Conservation (phyloP, 2,329 filamentous ascomycete species). For the Onygenales sp. region DNA sequence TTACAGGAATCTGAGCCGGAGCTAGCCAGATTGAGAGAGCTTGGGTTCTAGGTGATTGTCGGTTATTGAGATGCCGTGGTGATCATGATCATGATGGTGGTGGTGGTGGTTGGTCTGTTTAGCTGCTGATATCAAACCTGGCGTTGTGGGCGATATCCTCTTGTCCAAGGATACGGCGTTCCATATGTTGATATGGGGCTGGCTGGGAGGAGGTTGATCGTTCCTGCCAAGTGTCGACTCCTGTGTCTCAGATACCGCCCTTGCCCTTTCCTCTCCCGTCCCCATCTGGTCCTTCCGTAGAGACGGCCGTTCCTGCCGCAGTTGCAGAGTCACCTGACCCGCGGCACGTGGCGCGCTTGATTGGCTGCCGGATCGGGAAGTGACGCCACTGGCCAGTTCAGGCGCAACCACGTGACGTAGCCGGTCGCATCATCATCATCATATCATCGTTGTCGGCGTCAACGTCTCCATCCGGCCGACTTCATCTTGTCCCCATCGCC, state of each 20-base stretch:
- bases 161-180: too few relatives aligned
- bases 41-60: constrained; percentile 7
- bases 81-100: not conserved
- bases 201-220: too few relatives aligned
- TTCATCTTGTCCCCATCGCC: constrained; percentile 9
- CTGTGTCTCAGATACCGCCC: too few relatives aligned
- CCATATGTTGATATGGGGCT: too few relatives aligned
- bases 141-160: too few relatives aligned
- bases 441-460: constrained; percentile 8
- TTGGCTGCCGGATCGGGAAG: constrained; percentile 16
- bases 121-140: too few relatives aligned
- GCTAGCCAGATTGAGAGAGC: not conserved
- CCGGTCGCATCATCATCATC: constrained; percentile 4
- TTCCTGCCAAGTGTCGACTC: too few relatives aligned
- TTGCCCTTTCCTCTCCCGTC: not conserved
- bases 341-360: not conserved
- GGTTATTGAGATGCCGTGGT: not conserved
- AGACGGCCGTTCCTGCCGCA: not conserved
- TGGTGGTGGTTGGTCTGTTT: not conserved
- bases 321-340: not conserved
- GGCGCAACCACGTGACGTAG: constrained; percentile 27
- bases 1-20: constrained; percentile 3
- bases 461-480: constrained; percentile 7
- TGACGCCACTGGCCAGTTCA: constrained; percentile 30
- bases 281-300: not conserved